Evolutionary conservation across 768 basidiomycete species (phyloP), one percentile per base, ranked within the genome.

Genomic region (Cubamyces lactineus): DNA sequence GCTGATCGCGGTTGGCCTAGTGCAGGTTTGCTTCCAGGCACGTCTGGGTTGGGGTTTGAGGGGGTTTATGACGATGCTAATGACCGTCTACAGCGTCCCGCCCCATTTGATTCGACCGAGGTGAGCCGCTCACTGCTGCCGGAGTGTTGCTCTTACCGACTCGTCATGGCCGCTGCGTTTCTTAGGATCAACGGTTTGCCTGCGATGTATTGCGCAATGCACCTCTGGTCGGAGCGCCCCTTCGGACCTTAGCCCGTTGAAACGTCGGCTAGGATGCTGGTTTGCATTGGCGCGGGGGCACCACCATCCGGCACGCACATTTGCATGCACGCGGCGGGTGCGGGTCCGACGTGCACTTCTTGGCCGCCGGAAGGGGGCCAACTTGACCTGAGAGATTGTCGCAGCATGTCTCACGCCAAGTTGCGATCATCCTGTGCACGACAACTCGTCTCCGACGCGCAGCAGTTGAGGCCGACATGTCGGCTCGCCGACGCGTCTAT

Each of bases 281-380:
- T 9, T 26, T 26, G 26, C 48, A 4, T 49, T 49, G 26, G 17
- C 48, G 48, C 48, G 16, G 24, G 13, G 48, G 15, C 48, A 26
- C 26, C 16, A 12, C 23, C 15, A 28, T 21, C 19, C 19, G 19
- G 48, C 41, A 19, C 39, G 23, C 53, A 16, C 24, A 21, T 26
- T 34, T 51, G 28, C 50, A 38, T 51, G 23, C 50, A 38, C 11
- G 28, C 16, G 21, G 19, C 34, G 30, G 17, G 17, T 5, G 8
- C 50, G 50, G 50, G 30, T 38, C 50, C 30, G 50, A 38, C 50
- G n/a, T 13, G 30, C 30, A 17, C 50, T 49, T 49, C 48, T 38
- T 43, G 19, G 12, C 16, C 16, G 42, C 3, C n/a, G 42, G 5
- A 43, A 17, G 42, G 16, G 28, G 34, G 34, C 34, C 34, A 34